Conservation (phyloP, 345 rosid genomes). For the Linum usitatissimum region DNA sequence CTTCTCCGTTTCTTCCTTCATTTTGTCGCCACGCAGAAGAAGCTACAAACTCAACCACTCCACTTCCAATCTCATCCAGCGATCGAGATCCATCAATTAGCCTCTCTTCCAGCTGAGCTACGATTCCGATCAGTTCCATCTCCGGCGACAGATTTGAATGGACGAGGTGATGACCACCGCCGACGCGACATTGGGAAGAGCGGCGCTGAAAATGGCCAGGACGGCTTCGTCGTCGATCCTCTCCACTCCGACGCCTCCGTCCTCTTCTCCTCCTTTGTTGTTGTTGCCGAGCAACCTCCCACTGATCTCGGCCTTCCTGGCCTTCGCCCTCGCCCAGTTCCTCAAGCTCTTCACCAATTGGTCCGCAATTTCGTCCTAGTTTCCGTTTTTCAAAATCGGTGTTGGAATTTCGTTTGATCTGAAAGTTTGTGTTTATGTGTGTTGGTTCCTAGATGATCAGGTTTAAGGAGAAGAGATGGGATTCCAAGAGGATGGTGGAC, state of each 20-base stretch:
- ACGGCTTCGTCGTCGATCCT: not conserved
- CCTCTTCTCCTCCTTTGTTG: conserved; percentile 17
- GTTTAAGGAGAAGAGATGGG: conserved; percentile 96
- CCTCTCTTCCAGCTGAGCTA: not conserved
- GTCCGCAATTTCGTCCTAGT: conserved; percentile 28
- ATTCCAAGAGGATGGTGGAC: conserved; percentile 65
- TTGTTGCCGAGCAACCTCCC: conserved; percentile 59
- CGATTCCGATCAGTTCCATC: not conserved
- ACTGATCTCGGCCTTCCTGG: conserved; percentile 73
- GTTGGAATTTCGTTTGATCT: conserved; percentile 1
- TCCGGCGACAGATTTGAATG: conserved; percentile 18
- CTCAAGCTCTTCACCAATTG: conserved; percentile 95
- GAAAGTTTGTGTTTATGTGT: not conserved
- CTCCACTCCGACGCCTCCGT: conserved; percentile 23
- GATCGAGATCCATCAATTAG: not conserved
- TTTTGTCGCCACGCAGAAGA: too few species aligned
- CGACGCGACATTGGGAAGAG: conserved; percentile 21
- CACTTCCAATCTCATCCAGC: not conserved
- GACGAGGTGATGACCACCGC: conserved; percentile 56
- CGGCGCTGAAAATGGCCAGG: not conserved
- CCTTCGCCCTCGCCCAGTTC: conserved; percentile 89
- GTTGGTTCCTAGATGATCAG: conserved; percentile 43
- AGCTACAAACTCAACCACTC: too few species aligned
- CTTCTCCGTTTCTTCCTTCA: too few species aligned
- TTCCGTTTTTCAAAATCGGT: not conserved